Base-by-base conservation (phyloP, 2,329 filamentous ascomycete species). In the Alternaria arborescens region DNA sequence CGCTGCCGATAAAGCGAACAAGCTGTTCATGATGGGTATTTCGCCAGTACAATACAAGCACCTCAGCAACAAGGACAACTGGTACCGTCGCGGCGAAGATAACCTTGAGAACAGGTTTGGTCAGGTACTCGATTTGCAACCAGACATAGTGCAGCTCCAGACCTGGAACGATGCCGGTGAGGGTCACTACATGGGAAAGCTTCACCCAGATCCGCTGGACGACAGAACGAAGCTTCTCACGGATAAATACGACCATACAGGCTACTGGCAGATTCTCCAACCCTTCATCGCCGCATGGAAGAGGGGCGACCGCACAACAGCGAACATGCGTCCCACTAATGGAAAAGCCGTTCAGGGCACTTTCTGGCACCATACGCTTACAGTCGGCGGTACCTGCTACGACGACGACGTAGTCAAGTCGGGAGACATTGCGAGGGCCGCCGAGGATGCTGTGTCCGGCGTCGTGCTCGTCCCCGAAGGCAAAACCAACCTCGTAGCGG, bases 121-220 rank as follows among this genome's bases (percentile, higher is more conserved):
- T 28, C 71, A 67, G 57, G 71, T 75, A 11, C 68, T 81, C 1
- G 41, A 57, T 8, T 34, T 80, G 10, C 69, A 76, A 48, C 78
- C 79, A 3, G 76, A 80, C 48, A 78, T 80, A 52, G 62, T 80
- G 10, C 74, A 81, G 62, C 65, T 80, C 5, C 77, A 79, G 47
- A 79, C 77, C 14, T 81, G 79, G 79, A 81, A 81, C 50, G 79
- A 81, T 51, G 77, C 71, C 0, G 78, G 78, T 2, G 79, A 81
- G 53, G 68, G 67, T 11, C 79, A 80, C 60, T 81, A 82, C 53
- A 76, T 81, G 60, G 79, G 78, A 1, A 77, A 78, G n/a, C 55
- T 76, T 10, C 81, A 78, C 77, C 59, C 61, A 1, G 78, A 80
- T 36, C 68, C 73, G 1, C 71, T 78, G 46, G 60, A 61, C 8